These are phyloP conservation scores for Kregervanrija pseudodelftensis DNA, from an alignment of 805 yeast genomes.

Conservation along the genomic window DNA sequence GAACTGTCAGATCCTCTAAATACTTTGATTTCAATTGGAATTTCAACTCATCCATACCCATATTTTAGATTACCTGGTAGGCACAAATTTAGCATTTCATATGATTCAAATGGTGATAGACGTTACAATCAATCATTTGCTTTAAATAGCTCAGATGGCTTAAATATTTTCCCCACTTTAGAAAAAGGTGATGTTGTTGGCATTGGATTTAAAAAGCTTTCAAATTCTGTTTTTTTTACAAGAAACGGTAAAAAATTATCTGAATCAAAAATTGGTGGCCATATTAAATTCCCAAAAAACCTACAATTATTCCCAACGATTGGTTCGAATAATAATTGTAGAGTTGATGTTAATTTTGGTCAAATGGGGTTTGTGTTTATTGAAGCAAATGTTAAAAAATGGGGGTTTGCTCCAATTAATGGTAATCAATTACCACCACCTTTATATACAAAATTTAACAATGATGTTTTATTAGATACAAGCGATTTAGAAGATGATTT, in stretches of 20 bases:
- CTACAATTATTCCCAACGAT: slow-evolving; percentile 78
- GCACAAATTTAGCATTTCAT: slow-evolving; percentile 77
- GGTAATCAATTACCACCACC: slow-evolving; percentile 94
- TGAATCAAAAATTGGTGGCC: slow-evolving; percentile 79
- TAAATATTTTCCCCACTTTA: slow-evolving; percentile 48
- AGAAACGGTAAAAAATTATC: slow-evolving; percentile 85
- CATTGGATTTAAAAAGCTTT: slow-evolving; percentile 74
- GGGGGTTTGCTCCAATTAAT: slow-evolving; percentile 91
- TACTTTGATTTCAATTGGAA: slow-evolving; percentile 64
- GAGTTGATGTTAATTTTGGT: slow-evolving; percentile 88
- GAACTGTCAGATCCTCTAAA: slow-evolving; percentile 49
- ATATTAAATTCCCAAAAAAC: slow-evolving; percentile 61
- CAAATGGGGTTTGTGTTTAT: slow-evolving; percentile 84
- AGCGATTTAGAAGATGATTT: slow-evolving; percentile 48
- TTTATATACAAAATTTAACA: slow-evolving; percentile 71
- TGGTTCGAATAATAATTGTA: slow-evolving; percentile 78
- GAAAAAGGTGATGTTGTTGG: slow-evolving; percentile 90
- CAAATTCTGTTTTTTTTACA: slow-evolving; percentile 88
- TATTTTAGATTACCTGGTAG: slow-evolving; percentile 90
- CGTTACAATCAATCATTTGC: slow-evolving; percentile 73
- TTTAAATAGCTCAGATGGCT: slow-evolving; percentile 33
- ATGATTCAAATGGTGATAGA: slow-evolving; percentile 78
- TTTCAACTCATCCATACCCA: slow-evolving; percentile 86
- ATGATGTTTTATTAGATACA: slow-evolving; percentile 67
- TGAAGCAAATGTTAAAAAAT: slow-evolving; percentile 88